Evolutionary conservation across 805 yeast species (phyloP).

Genomic region (Ogataea pini): DNA sequence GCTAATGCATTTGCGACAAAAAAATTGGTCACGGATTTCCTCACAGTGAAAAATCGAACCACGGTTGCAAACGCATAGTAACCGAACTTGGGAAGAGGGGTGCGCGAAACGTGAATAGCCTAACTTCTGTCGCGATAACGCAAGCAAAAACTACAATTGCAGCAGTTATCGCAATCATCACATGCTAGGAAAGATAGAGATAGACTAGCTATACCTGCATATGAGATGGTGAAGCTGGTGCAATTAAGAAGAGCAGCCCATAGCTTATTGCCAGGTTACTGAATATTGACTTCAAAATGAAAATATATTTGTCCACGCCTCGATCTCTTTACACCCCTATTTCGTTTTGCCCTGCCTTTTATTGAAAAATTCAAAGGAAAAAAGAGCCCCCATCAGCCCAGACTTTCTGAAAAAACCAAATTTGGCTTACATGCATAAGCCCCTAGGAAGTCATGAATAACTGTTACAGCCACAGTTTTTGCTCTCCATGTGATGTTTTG

Average conservation of each 20-base stretch:
- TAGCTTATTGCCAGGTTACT: no score
- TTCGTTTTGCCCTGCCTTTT: not conserved
- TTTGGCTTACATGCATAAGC: not conserved
- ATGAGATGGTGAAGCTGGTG: not conserved
- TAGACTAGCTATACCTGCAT: not conserved
- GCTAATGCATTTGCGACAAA: slow-evolving; percentile 3
- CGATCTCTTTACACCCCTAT: not conserved
- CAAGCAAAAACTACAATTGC: not conserved
- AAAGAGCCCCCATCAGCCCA: not conserved
- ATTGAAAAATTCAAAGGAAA: not conserved
- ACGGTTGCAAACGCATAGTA: slow-evolving; percentile 3
- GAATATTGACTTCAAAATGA: not conserved
- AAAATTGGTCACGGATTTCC: slow-evolving; percentile 17
- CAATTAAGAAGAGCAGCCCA: no score
- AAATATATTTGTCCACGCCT: not conserved
- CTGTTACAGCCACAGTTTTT: not conserved
- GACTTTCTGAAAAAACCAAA: not conserved
- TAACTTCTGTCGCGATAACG: not conserved
- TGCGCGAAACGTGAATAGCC: not conserved
- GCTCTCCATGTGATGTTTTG: slow-evolving; percentile 7
- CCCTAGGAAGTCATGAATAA: not conserved
- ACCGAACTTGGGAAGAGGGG: slow-evolving; percentile 2
- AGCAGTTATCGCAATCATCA: no score
- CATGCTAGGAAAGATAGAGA: not conserved
- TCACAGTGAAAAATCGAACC: slow-evolving; percentile 3